These are phyloP conservation scores for Williopsis jadinii DNA, from an alignment of 1,139 yeast species.

Conservation along the genomic window DNA sequence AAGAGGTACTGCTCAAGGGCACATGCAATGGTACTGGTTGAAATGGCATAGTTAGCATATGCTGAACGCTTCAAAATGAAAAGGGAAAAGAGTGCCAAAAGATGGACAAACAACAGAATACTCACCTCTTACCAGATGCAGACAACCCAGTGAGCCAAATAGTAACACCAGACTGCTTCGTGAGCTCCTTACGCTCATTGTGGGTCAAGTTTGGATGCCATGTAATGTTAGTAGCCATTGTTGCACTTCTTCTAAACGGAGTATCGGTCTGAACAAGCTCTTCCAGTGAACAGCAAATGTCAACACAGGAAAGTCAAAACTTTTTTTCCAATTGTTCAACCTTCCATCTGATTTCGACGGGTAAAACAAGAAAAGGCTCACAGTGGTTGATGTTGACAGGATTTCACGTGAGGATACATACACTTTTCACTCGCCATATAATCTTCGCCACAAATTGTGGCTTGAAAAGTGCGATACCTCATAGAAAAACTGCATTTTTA, in stretches of 20 bases:
- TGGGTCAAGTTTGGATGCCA: constrained; percentile 92
- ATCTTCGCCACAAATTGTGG: too few species aligned
- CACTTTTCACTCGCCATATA: too few species aligned
- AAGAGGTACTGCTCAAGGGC: constrained; percentile 82
- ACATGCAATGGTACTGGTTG: constrained; percentile 72
- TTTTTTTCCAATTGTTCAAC: too few species aligned
- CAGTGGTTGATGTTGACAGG: constrained; percentile 11
- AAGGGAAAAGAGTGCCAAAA: background rate
- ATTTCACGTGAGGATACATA: constrained; percentile 20
- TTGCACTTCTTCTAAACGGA: background rate
- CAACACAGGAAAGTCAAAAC: too few species aligned
- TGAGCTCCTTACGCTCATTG: constrained; percentile 63
- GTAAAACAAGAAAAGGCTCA: too few species aligned
- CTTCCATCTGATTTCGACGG: too few species aligned
- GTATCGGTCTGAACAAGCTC: too few species aligned
- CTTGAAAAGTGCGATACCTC: too few species aligned
- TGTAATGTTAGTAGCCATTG: constrained; percentile 90
- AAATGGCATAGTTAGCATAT: too few species aligned
- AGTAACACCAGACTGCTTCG: constrained; percentile 83
- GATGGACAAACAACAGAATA: constrained; percentile 17
- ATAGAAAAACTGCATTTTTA: too few species aligned
- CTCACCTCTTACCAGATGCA: constrained; percentile 75
- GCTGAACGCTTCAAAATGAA: too few species aligned
- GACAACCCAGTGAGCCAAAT: constrained; percentile 94
- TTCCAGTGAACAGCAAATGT: too few species aligned